Conservation (phyloP, 2,329 filamentous ascomycete species). For the Lachnellula subtilissima region DNA sequence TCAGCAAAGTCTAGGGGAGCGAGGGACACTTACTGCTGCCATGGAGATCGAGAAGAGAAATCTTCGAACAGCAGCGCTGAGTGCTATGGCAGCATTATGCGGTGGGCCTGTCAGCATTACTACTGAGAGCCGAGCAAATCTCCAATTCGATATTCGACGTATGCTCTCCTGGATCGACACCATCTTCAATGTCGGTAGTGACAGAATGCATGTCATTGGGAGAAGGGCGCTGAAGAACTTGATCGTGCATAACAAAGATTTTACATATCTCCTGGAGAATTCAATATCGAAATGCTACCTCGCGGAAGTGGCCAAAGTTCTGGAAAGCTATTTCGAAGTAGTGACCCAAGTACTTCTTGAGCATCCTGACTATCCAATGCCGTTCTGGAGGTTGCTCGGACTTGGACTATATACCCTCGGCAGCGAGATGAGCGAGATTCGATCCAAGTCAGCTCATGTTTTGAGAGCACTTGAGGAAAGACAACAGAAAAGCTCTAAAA, state of each 20-base stretch:
- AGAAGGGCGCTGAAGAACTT: conserved; percentile 83
- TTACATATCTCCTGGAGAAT: conserved; percentile 78
- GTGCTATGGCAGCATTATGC: conserved; percentile 92
- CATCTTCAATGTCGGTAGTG: conserved; percentile 88
- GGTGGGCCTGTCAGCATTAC: conserved; percentile 79
- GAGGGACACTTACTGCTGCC: conserved; percentile 74
- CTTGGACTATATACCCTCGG: conserved; percentile 89
- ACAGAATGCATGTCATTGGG: conserved; percentile 87
- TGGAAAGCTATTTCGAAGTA: conserved; percentile 94
- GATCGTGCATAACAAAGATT: conserved; percentile 84
- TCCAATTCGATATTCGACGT: conserved; percentile 86
- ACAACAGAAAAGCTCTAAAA: conserved; percentile 78
- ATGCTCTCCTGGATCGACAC: conserved; percentile 95
- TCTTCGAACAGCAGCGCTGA: conserved; percentile 81
- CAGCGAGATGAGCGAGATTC: conserved; percentile 82
- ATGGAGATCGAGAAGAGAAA: conserved; percentile 98
- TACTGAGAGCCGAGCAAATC: conserved; percentile 78
- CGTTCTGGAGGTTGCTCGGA: conserved; percentile 87
- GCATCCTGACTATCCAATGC: conserved; percentile 72
- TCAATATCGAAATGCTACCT: conserved; percentile 90
- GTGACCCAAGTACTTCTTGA: conserved; percentile 83
- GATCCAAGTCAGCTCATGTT: conserved; percentile 80
- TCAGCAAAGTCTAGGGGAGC: conserved; percentile 67
- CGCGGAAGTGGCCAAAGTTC: conserved; percentile 71
- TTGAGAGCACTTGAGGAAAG: conserved; percentile 78